Conservation (phyloP, 2,329 filamentous ascomycete species). For the Venturia nashicola region DNA sequence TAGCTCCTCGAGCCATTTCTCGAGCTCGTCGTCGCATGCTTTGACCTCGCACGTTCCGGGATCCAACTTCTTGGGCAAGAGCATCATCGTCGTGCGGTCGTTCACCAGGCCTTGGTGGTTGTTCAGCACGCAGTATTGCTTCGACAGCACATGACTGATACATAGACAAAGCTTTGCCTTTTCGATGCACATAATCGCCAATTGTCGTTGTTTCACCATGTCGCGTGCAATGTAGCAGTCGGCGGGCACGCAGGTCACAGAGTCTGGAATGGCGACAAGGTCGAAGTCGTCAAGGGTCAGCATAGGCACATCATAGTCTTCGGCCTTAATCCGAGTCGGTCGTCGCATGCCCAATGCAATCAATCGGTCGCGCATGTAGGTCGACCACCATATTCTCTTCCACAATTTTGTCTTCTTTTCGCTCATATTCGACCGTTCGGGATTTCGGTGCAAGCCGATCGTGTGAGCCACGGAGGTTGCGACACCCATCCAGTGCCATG, state of each 20-base stretch:
- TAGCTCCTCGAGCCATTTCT: constrained; percentile 62
- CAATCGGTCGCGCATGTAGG: constrained; percentile 86
- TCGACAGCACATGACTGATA: constrained; percentile 78
- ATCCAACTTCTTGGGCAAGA: constrained; percentile 77
- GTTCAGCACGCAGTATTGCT: constrained; percentile 85
- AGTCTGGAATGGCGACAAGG: constrained; percentile 53
- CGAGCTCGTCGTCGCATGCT: constrained; percentile 65
- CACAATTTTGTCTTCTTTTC: constrained; percentile 65
- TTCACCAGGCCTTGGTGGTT: constrained; percentile 62
- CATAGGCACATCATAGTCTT: constrained; percentile 91
- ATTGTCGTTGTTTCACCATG: constrained; percentile 57
- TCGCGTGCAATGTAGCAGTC: constrained; percentile 63
- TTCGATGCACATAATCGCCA: constrained; percentile 81
- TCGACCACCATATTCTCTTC: constrained; percentile 98
- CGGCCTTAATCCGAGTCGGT: constrained; percentile 82
- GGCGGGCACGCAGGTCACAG: constrained; percentile 53
- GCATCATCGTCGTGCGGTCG: constrained; percentile 69
- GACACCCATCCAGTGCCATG: constrained; percentile 98
- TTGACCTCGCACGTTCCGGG: constrained; percentile 72
- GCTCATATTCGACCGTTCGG: constrained; percentile 64
- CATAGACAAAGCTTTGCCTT: constrained; percentile 83
- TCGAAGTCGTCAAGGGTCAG: constrained; percentile 77
- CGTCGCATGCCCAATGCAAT: constrained; percentile 89
- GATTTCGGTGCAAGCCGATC: constrained; percentile 83
- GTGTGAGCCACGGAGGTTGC: constrained; percentile 87